Conservation (phyloP, 257 asterid genomes). For the Solanum etuberosum region DNA sequence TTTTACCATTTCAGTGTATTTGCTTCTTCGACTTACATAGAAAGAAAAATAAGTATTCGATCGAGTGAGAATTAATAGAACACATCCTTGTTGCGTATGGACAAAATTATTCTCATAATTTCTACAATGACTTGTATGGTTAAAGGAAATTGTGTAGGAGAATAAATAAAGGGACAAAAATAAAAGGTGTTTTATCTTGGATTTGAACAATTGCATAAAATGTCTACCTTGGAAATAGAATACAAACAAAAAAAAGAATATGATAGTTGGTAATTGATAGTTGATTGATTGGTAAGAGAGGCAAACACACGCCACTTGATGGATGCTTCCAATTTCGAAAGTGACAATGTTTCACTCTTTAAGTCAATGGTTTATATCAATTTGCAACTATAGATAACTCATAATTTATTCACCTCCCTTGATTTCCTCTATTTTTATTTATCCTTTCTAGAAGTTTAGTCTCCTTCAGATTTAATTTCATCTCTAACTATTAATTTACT, state of each 20-base stretch:
- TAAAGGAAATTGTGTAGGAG: background rate
- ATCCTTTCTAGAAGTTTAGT: background rate
- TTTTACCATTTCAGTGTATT: background rate
- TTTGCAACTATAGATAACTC: background rate
- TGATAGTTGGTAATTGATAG: background rate
- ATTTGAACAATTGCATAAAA: background rate
- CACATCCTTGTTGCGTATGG: background rate
- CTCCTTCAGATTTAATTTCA: background rate
- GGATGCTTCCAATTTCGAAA: background rate
- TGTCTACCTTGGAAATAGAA: background rate
- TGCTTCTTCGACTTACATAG: background rate
- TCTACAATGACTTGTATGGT: background rate
- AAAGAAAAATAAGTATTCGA: background rate
- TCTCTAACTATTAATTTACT: background rate
- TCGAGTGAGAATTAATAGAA: background rate
- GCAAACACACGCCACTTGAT: constrained; percentile 1
- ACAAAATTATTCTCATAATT: background rate
- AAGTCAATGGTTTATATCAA: background rate
- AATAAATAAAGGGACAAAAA: background rate
- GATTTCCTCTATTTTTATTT: too few species aligned
- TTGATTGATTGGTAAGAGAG: background rate
- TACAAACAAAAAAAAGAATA: background rate
- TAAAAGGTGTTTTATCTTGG: background rate
- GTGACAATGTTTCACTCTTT: background rate
- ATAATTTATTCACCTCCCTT: background rate